Percentiles rank a stretch among this genome's conserved stretches.
Conservation (phyloP, 192 early-diverging fungal genomes). For the Linnemannia zychae region DNA sequence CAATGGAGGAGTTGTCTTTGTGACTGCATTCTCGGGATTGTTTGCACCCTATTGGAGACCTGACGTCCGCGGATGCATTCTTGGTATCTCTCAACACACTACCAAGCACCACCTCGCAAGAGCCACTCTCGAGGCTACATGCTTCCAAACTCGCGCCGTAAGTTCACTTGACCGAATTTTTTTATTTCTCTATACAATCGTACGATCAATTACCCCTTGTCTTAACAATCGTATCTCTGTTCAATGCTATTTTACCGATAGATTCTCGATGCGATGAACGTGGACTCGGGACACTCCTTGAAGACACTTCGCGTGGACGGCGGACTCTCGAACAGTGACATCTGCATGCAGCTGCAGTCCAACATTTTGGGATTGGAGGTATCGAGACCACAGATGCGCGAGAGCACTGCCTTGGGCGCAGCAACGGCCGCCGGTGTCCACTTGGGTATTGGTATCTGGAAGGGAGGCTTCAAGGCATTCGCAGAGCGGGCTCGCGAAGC, state of each 20-base stretch:
- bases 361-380: slow-evolving; percentile 87
- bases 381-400: slow-evolving; percentile 86
- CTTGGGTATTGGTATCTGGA: slow-evolving; percentile 62
- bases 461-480: slow-evolving; percentile 54
- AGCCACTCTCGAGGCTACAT: slow-evolving; percentile 91
- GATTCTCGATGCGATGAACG: slow-evolving; percentile 91
- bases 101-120: slow-evolving; percentile 88
- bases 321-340: slow-evolving; percentile 92
- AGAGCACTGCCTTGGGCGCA: slow-evolving; percentile 93
- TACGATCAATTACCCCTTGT: not conserved
- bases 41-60: slow-evolving; percentile 96
- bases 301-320: slow-evolving; percentile 91
- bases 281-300: slow-evolving; percentile 77
- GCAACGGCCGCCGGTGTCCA: slow-evolving; percentile 91
- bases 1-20: slow-evolving; percentile 94
- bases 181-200: not conserved
- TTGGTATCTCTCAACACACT: slow-evolving; percentile 91
- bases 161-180: not conserved
- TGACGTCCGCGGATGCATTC: slow-evolving; percentile 89
- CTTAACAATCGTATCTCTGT: not conserved
- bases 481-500: slow-evolving; percentile 10
- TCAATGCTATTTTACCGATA: not conserved
- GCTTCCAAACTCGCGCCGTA: slow-evolving; percentile 88
- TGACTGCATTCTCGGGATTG: slow-evolving; percentile 93
- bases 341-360: slow-evolving; percentile 94